These are phyloP conservation scores for Nitzschia putrida DNA, from an alignment of 108 stramenopile species.

Conservation along the genomic window DNA sequence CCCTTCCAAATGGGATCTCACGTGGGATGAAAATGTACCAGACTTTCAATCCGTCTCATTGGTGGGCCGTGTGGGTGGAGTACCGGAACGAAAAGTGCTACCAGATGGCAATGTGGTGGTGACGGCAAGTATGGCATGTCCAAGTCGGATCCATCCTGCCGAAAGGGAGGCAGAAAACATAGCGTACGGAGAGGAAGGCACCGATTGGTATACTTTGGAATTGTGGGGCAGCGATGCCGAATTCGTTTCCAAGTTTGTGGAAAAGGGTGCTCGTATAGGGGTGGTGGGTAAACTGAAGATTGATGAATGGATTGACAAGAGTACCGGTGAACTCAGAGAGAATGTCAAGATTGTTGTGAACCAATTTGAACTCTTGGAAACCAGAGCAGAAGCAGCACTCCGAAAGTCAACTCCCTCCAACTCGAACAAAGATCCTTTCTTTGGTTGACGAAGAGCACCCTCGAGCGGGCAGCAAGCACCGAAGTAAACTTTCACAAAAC, in stretches of 20 bases:
- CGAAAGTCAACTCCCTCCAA: conserved; percentile 9
- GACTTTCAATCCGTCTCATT: conserved; percentile 78
- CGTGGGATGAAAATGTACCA: conserved; percentile 78
- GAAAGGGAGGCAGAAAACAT: conserved; percentile 22
- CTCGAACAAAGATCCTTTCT: conserved; percentile 28
- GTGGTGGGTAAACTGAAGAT: conserved; percentile 63
- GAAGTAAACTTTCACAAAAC: no score
- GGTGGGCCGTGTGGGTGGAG: conserved; percentile 81
- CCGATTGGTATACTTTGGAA: conserved; percentile 92
- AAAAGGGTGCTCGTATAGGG: conserved; percentile 74
- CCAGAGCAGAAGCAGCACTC: conserved; percentile 68
- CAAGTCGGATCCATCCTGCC: conserved; percentile 69
- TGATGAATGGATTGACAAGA: conserved; percentile 70
- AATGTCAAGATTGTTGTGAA: conserved; percentile 62
- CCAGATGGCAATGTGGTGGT: conserved; percentile 89
- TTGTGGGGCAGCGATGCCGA: conserved; percentile 90
- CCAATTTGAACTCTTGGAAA: conserved; percentile 81
- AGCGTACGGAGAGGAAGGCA: conserved; percentile 34
- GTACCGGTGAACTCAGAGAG: conserved; percentile 56
- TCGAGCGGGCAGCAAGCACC: no score
- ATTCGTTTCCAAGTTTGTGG: conserved; percentile 72
- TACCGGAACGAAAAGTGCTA: conserved; percentile 68
- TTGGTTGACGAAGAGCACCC: no score
- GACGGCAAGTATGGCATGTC: conserved; percentile 76
- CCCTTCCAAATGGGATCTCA: no score